Percentiles rank a stretch among this genome's conserved stretches.
Evolutionary conservation across 305 asterid species (phyloP).

Genomic region (Nicotiana rustica): DNA sequence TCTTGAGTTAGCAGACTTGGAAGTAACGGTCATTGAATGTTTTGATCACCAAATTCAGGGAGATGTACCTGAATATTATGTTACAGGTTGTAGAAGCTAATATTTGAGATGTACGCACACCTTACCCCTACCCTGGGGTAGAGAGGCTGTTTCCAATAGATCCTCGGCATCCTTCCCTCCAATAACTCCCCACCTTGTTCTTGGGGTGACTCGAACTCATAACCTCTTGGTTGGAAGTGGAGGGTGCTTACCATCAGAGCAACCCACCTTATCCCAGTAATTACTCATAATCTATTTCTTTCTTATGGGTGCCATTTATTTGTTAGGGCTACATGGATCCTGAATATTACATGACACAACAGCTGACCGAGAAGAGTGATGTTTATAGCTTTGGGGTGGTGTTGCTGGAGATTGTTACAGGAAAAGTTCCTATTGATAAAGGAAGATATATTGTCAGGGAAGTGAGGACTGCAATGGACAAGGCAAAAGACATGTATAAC

Average conservation of each 20-base stretch:
- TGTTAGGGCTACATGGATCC: conserved; percentile 82
- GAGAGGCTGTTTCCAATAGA: too few species aligned
- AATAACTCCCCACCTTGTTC: too few species aligned
- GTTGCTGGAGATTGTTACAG: conserved; percentile 51
- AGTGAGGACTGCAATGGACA: conserved; percentile 67
- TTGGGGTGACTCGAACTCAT: too few species aligned
- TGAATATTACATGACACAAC: conserved; percentile 84
- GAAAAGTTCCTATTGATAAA: conserved; percentile 65
- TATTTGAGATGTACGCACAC: neutral
- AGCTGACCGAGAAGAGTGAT: conserved; percentile 62
- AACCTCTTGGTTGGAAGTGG: too few species aligned
- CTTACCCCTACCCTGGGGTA: too few species aligned
- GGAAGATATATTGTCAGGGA: conserved; percentile 72
- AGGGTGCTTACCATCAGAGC: too few species aligned
- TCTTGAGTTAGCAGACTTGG: neutral
- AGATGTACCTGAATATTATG: too few species aligned
- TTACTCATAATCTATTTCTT: neutral
- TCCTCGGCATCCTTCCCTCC: too few species aligned
- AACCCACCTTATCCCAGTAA: neutral
- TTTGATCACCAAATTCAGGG: conserved; percentile 15
- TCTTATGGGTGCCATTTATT: conserved; percentile 15
- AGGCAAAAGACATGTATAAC: conserved; percentile 52
- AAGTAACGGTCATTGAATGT: neutral
- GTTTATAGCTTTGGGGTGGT: conserved; percentile 60
- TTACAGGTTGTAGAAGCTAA: neutral